These are phyloP conservation scores for Sarocladiaceae sp. DNA, from an alignment of 2,329 filamentous ascomycete genomes.

Conservation along the genomic window DNA sequence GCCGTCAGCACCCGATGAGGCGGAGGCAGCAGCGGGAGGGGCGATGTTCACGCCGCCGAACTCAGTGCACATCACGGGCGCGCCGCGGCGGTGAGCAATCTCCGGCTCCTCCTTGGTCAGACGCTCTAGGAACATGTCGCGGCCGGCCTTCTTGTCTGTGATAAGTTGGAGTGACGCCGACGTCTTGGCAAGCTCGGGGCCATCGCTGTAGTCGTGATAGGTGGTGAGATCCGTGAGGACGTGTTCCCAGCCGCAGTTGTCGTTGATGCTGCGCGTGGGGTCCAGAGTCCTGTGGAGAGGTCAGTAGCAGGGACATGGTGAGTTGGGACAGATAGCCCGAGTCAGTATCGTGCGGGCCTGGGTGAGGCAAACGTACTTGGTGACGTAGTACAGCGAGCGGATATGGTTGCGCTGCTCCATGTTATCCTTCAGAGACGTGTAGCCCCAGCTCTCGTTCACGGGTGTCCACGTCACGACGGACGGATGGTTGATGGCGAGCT, in stretches of 20 bases:
- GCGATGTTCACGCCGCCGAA: constrained; percentile 64
- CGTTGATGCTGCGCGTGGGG: constrained; percentile 58
- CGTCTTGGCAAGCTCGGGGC: constrained; percentile 44
- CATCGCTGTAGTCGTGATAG: constrained; percentile 63
- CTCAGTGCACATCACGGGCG: constrained; percentile 60
- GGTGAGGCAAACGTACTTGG: constrained; percentile 41
- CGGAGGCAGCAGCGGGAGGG: constrained; percentile 40
- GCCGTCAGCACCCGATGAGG: constrained; percentile 51
- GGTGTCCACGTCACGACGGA: constrained; percentile 61
- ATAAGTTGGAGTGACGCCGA: constrained; percentile 49
- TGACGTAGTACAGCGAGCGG: constrained; percentile 55
- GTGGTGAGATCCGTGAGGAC: constrained; percentile 58
- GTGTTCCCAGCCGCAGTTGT: constrained; percentile 69
- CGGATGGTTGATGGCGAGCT: constrained; percentile 59
- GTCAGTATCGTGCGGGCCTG: background rate
- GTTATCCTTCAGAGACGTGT: constrained; percentile 49
- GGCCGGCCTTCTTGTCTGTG: constrained; percentile 42
- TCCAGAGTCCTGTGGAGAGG: constrained; percentile 40
- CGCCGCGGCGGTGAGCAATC: constrained; percentile 43
- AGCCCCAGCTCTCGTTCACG: constrained; percentile 59
- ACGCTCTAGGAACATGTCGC: constrained; percentile 41
- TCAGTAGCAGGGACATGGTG: constrained; percentile 19
- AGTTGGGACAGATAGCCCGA: background rate
- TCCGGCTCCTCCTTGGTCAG: constrained; percentile 28
- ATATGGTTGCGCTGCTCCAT: constrained; percentile 58